Percentiles rank a stretch among this genome's conserved stretches.
Evolutionary conservation across 768 basidiomycete genomes (phyloP).

Genomic region (Astraeus odoratus): DNA sequence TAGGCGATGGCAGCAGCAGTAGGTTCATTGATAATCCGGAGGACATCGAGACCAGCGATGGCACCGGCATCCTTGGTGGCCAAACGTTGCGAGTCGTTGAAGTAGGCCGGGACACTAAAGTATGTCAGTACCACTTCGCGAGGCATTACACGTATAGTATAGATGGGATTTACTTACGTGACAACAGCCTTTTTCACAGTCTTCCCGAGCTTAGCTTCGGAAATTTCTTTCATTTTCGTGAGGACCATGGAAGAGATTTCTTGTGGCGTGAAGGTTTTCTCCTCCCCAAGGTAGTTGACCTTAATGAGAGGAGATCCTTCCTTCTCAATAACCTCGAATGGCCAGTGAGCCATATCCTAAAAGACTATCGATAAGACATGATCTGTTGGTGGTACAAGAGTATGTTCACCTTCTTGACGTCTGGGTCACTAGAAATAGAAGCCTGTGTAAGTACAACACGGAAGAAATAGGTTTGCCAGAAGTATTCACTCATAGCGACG

Average conservation of each 20-base stretch:
- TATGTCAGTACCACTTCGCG: conserved; percentile 3
- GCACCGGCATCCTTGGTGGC: conserved; percentile 99
- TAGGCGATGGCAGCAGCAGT: conserved; percentile 99
- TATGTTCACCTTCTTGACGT: conserved; percentile 71
- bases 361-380: conserved; percentile 4
- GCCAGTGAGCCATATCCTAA: conserved; percentile 96
- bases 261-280: conserved; percentile 95
- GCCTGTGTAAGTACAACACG: conserved; percentile 6
- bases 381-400: neutral
- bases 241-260: conserved; percentile 99
- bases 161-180: conserved; percentile 55
- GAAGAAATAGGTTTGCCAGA: neutral
- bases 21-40: conserved; percentile 99
- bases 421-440: conserved; percentile 63
- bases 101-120: conserved; percentile 90
- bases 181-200: conserved; percentile 98
- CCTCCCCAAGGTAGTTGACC: conserved; percentile 91
- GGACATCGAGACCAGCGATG: conserved; percentile 96
- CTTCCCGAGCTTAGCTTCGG: conserved; percentile 98
- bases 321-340: conserved; percentile 93
- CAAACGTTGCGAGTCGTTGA: conserved; percentile 99
- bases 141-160: neutral
- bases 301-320: conserved; percentile 96
- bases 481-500: conserved; percentile 82
- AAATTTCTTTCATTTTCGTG: conserved; percentile 99